A percentile compares a stretch with the other conserved stretches of the same genome.
Evolutionary conservation across 306 rosid species (phyloP).

Genomic region (Cotoneaster glaucophyllus): DNA sequence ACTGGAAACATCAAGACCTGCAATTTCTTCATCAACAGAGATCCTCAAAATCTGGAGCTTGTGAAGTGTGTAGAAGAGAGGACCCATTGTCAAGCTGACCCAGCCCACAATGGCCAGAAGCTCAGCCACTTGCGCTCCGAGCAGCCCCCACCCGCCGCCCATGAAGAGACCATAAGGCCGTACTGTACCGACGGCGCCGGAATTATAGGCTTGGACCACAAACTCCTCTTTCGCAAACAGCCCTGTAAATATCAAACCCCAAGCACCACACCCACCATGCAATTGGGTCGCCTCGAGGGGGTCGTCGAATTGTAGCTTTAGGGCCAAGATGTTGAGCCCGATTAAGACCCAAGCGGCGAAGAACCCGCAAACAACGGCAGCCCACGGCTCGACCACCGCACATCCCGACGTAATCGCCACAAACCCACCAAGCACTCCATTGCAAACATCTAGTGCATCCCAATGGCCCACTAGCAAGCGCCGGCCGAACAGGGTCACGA

Average conservation of each 20-base stretch:
- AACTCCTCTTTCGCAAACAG: conserved; percentile 64
- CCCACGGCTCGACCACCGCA: conserved; percentile 77
- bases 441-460: conserved; percentile 64
- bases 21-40: conserved; percentile 40
- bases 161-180: conserved; percentile 57
- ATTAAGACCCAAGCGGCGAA: conserved; percentile 57
- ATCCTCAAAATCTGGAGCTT: conserved; percentile 50
- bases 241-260: conserved; percentile 77
- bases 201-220: conserved; percentile 39
- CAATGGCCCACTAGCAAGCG: conserved; percentile 54
- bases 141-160: conserved; percentile 69
- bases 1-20: conserved; percentile 63
- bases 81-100: conserved; percentile 72
- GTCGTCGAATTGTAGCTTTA: conserved; percentile 53
- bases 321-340: conserved; percentile 53
- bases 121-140: conserved; percentile 58
- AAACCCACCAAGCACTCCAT: conserved; percentile 72
- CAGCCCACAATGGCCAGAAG: conserved; percentile 46
- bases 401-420: conserved; percentile 77
- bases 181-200: conserved; percentile 20
- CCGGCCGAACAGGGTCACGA: conserved; percentile 50
- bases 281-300: conserved; percentile 73
- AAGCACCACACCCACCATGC: conserved; percentile 68
- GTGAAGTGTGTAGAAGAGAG: conserved; percentile 43
- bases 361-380: conserved; percentile 60